Percentiles rank a stretch among this genome's conserved stretches.
Evolutionary conservation across 495 filamentous ascomycete species (phyloP).

Genomic region (Lasiosphaeris hirsuta): DNA sequence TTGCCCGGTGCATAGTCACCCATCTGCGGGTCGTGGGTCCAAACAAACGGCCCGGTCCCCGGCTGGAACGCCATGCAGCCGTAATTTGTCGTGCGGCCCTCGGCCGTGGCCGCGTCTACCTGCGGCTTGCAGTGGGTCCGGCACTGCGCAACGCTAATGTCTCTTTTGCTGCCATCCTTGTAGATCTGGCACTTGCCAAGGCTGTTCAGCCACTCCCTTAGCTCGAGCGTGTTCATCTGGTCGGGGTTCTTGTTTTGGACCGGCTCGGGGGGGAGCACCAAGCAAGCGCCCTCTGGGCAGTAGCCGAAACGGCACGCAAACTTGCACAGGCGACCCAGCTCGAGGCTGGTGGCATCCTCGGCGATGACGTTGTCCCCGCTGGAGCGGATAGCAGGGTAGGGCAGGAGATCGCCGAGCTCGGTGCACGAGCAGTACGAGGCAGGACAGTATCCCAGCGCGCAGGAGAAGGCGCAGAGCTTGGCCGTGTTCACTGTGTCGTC

Average conservation of each 20-base stretch:
- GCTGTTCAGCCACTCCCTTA: neutral
- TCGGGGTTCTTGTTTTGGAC: neutral
- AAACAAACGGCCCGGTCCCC: neutral
- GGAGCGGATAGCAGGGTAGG: neutral
- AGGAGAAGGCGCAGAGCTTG: slow-evolving; percentile 1
- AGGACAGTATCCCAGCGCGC: slow-evolving; percentile 1
- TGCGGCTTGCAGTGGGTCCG: neutral
- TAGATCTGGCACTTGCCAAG: slow-evolving; percentile 1
- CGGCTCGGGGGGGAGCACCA: neutral
- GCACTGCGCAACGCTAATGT: neutral
- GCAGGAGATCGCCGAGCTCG: neutral
- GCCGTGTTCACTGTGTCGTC: neutral
- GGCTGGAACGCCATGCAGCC: slow-evolving; percentile 13
- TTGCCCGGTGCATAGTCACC: neutral
- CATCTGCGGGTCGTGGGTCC: neutral
- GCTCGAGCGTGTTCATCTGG: neutral
- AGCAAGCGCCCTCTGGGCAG: slow-evolving; percentile 1
- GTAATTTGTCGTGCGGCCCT: slow-evolving; percentile 17
- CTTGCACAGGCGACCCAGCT: slow-evolving; percentile 2
- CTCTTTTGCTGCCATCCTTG: neutral
- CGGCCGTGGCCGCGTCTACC: slow-evolving; percentile 7
- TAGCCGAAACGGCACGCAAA: slow-evolving; percentile 2
- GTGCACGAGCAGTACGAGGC: neutral
- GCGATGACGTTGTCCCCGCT: neutral
- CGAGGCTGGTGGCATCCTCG: neutral